These are phyloP conservation scores for Brassica balearica DNA, from an alignment of 441 rosid genomes.

Conservation along the genomic window DNA sequence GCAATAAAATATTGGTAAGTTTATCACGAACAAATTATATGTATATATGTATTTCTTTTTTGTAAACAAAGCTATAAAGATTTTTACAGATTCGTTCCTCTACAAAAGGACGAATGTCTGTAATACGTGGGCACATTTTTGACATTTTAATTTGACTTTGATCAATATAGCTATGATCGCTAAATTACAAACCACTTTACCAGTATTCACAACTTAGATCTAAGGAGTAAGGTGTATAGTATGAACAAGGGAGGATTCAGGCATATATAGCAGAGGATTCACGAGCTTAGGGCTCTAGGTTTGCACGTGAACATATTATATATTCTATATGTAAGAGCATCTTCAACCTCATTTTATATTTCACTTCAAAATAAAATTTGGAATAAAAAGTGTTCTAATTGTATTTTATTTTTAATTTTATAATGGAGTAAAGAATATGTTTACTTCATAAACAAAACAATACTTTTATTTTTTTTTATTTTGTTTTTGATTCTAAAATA, in stretches of 20 bases:
- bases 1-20: not conserved
- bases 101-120: constrained; percentile 13
- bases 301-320: constrained; percentile 34
- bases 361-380: too few relatives aligned
- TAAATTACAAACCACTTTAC: constrained; percentile 6
- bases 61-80: not conserved
- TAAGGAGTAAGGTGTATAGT: constrained; percentile 16
- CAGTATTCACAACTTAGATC: not conserved
- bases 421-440: too few relatives aligned
- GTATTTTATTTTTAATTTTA: too few relatives aligned
- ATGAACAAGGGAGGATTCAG: constrained; percentile 35
- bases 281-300: constrained; percentile 23
- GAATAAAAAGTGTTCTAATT: too few relatives aligned
- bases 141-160: constrained; percentile 8
- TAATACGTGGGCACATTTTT: not conserved
- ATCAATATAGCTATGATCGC: constrained; percentile 3
- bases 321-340: too few relatives aligned
- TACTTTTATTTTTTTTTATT: too few relatives aligned
- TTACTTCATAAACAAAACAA: too few relatives aligned
- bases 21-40: not conserved
- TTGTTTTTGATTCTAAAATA: too few relatives aligned
- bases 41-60: not conserved
- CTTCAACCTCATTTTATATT: too few relatives aligned
- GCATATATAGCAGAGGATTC: constrained; percentile 29
- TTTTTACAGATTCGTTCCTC: constrained; percentile 2